Evolutionary conservation across 106 monocot species (phyloP), one percentile per base, ranked within the genome.

Genomic region (Agapanthus africanus): DNA sequence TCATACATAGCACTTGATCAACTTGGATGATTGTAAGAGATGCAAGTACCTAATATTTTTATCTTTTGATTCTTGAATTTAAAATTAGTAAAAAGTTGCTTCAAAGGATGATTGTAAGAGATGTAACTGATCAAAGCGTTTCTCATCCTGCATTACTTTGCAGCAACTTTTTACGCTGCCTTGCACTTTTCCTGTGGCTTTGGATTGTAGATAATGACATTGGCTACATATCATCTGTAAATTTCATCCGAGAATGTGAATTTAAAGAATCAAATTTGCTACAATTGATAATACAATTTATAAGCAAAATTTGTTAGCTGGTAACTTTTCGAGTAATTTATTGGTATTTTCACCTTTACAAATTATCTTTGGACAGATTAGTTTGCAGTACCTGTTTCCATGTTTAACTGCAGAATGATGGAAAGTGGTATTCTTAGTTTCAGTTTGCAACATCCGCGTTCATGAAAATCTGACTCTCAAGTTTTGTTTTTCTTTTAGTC

Each of bases 401-500:
- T 52, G 52, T 61, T 22, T 1, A 34, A 61, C 7, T 35, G 34
- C 35, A 61, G 34, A 25, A 59, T 59, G 31, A 15, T 23, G 23
- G 7, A 11, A 56, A 56, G 5, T 28, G 26, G 9, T 27, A 2
- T 54, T 56, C 10, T 56, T 26, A 28, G 56, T 4, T 56, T 52
- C 52, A 52, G 52, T 52, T 52, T n/a, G 52, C 56, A 30, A 11
- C 13, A n/a, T n/a, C 4, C 50, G 26, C 3, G 28, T 56, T 56
- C 28, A 61, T 61, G 33, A 35, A 35, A 61, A 61, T 61, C 18
- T 61, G n/a, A 61, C 35, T 34, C 35, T n/a, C n/a, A n/a, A n/a
- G n/a, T 42, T 9, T 7, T 25, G 16, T 40, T 68, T 19, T 57
- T 67, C 14, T 27, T 72, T 26, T 81, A 99, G 92, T 74, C 87